These are phyloP conservation scores for Curvularia verruculosa DNA, from an alignment of 2,329 filamentous ascomycete genomes.

Conservation along the genomic window DNA sequence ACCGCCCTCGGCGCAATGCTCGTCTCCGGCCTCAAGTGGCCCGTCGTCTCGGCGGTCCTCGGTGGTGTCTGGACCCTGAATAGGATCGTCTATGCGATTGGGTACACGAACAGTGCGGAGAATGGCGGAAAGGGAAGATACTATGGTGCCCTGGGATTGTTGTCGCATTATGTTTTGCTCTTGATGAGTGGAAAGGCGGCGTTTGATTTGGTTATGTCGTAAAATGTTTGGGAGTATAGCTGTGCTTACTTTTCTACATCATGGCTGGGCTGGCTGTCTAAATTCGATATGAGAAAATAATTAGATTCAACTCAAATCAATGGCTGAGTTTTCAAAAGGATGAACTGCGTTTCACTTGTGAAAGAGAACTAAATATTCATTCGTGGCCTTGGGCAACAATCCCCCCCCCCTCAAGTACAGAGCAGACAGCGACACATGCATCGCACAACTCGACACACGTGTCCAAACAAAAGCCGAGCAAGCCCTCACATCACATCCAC, in stretches of 20 bases:
- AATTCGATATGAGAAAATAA: neutral
- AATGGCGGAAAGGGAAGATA: slow-evolving; percentile 54
- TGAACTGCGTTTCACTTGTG: neutral
- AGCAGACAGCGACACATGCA: neutral
- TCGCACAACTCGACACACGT: neutral
- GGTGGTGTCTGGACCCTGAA: slow-evolving; percentile 59
- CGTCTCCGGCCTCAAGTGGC: slow-evolving; percentile 61
- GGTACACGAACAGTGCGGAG: slow-evolving; percentile 51
- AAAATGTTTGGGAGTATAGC: too few relatives aligned
- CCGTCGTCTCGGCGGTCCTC: slow-evolving; percentile 53
- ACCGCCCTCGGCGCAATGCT: slow-evolving; percentile 59
- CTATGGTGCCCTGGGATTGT: slow-evolving; percentile 43
- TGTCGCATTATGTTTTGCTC: slow-evolving; percentile 41
- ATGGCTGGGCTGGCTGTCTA: too few relatives aligned
- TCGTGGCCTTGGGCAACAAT: too few relatives aligned
- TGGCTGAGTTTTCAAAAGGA: neutral
- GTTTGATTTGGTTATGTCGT: slow-evolving; percentile 31
- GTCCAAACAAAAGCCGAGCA: neutral
- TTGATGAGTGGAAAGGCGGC: slow-evolving; percentile 35
- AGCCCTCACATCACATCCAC: neutral
- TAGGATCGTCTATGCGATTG: slow-evolving; percentile 56
- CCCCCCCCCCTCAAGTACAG: too few relatives aligned
- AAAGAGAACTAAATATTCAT: too few relatives aligned
- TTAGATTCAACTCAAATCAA: neutral
- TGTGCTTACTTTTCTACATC: too few relatives aligned